Base-by-base conservation (phyloP, 805 yeast genomes). In the Peterozyma toletana region DNA sequence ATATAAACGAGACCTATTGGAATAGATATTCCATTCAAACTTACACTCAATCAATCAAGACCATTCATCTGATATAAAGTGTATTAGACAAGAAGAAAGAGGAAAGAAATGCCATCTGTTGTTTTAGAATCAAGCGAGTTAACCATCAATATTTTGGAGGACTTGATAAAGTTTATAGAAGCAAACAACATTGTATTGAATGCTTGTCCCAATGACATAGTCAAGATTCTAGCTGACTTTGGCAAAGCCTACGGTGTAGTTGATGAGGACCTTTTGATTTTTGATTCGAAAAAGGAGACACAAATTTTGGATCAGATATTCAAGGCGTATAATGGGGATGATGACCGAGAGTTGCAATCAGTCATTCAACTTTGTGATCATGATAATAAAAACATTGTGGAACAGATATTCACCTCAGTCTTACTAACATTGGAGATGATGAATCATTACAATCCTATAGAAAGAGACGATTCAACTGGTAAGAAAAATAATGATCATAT, bases 281-380 rank as follows among this genome's bases (percentile, higher is more conserved):
- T 67, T 11, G 40, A 49, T 35, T 46, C 48, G 6, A 47, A 55
- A 31, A 43, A 56, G n/a, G 59, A 56, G 2, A 18, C 43, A 2
- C 39, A 62, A 14, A 50, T 53, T 41, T 64, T 64, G 4, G 45
- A 59, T n/a, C 71, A 39, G 31, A 44, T 72, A 1, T 54, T 53
- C 18, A 52, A 53, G 34, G 62, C 68, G 1, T 51, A 66, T 16
- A 50, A 54, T 14, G 48, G 51, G n/a, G 63, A 64, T 40, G 68
- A 64, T 30, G 60, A 58, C 2, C 58, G 51, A 36, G 45, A 53
- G 13, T 42, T 37, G 15, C 21, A 52, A 64, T n/a, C 71, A 67
- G 4, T 53, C 48, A 9, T 18, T 42, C 33, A 68, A 63, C 39
- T 71, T 66, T 15, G 40, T 52, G 41, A 41, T 56, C 11, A 53